Evolutionary conservation across 1,139 yeast genomes (phyloP).

Genomic region (Taphrina wiesneri): DNA sequence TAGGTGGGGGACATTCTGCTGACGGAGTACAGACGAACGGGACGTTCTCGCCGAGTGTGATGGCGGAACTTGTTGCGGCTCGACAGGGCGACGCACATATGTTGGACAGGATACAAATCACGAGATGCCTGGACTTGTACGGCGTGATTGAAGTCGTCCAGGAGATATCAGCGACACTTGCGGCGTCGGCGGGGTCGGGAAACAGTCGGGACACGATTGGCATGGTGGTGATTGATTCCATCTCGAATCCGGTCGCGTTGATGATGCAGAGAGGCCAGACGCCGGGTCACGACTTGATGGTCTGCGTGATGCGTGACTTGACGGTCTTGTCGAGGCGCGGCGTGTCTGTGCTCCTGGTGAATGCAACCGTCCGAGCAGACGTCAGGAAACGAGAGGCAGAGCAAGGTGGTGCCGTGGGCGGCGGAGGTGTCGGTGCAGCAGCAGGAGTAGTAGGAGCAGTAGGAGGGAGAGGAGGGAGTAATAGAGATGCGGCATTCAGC

Average conservation of each 20-base stretch:
- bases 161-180: neutral
- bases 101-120: constrained; percentile 13
- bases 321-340: constrained; percentile 2
- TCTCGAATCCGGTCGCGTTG: constrained; percentile 31
- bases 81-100: constrained; percentile 7
- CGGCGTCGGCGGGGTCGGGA: neutral
- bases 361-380: constrained; percentile 21
- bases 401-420: neutral
- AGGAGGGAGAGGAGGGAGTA: neutral
- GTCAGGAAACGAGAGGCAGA: neutral
- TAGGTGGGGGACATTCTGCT: neutral
- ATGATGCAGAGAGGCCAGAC: constrained; percentile 32
- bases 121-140: constrained; percentile 5
- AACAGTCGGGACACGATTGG: neutral
- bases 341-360: constrained; percentile 24
- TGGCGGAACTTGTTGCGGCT: constrained; percentile 5
- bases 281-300: constrained; percentile 31
- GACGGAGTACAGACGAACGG: constrained; percentile 17
- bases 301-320: constrained; percentile 14
- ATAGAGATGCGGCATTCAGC: constrained; percentile 22
- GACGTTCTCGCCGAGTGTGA: constrained; percentile 9
- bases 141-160: constrained; percentile 18
- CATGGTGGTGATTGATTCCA: constrained; percentile 30
- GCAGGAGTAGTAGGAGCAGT: neutral
- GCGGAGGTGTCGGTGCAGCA: neutral